Conservation (phyloP, 129 eudicot species). For the Saposhnikovia divaricata region DNA sequence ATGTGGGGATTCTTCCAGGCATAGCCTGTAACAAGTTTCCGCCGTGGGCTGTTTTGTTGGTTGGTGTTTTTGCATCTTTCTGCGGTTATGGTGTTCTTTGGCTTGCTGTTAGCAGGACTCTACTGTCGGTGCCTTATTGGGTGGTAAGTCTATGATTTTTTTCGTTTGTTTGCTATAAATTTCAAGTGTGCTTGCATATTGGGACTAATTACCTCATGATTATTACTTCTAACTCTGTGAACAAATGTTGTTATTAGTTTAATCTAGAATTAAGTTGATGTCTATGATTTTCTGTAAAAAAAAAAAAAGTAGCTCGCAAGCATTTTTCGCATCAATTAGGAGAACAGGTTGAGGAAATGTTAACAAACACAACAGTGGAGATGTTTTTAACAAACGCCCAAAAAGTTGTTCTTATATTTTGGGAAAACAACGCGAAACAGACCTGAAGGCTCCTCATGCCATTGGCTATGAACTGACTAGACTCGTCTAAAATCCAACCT, state of each 20-base stretch:
- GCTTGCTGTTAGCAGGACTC: conserved; percentile 88
- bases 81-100: conserved; percentile 85
- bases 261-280: neutral
- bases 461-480: neutral
- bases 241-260: too few relatives aligned
- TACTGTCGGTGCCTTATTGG: conserved; percentile 77
- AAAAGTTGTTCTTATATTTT: too few relatives aligned
- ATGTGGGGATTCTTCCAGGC: conserved; percentile 79
- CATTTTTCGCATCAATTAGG: neutral
- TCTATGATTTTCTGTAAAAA: neutral
- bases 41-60: conserved; percentile 71
- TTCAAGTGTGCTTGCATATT: too few relatives aligned
- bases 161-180: neutral
- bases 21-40: conserved; percentile 81
- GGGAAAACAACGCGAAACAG: neutral
- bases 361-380: neutral
- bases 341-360: neutral
- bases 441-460: neutral
- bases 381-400: neutral
- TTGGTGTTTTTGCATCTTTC: conserved; percentile 59
- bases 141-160: conserved; percentile 39
- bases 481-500: neutral
- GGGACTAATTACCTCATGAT: neutral
- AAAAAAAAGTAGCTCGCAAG: neutral
- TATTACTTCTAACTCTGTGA: too few relatives aligned